A percentile compares a stretch with the other conserved stretches of the same genome.
Conservation (phyloP, 2,329 filamentous ascomycete genomes). For the Aphanoascus verrucosus region DNA sequence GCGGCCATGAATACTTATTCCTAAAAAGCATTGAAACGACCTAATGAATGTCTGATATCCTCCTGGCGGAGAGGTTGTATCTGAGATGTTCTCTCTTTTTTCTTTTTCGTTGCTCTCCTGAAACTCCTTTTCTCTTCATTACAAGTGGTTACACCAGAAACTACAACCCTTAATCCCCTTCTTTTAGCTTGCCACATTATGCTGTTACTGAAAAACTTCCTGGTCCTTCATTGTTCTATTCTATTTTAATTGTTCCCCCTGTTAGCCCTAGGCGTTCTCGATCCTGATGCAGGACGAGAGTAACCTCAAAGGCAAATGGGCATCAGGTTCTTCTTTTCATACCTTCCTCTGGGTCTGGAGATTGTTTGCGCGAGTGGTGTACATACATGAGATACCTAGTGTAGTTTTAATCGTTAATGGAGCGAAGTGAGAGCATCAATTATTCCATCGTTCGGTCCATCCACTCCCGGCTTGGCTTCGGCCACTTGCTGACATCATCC, state of each 20-base stretch:
- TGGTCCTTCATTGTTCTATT: background rate
- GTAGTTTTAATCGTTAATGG: constrained; percentile 8
- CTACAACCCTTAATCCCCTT: background rate
- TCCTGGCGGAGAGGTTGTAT: constrained; percentile 1
- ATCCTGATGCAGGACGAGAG: background rate
- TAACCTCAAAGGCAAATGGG: background rate
- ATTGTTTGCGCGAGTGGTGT: background rate
- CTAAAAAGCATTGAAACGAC: constrained; percentile 4
- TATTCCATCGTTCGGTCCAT: background rate
- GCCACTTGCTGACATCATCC: constrained; percentile 6
- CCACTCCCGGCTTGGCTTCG: background rate
- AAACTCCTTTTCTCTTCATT: constrained; percentile 1
- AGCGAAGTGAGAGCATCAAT: background rate
- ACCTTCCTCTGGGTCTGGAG: background rate
- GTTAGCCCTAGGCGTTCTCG: background rate
- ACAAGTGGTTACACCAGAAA: background rate
- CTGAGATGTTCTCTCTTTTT: background rate
- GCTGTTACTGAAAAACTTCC: background rate
- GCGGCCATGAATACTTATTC: constrained; percentile 25
- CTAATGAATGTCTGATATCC: constrained; percentile 5
- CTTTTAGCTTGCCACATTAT: background rate
- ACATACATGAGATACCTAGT: constrained; percentile 6
- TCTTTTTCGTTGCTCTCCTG: background rate
- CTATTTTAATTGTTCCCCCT: background rate
- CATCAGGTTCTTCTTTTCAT: background rate